phyloP scores from a whole-genome alignment of 768 basidiomycete genomes.

The Phylloporus arenicola region DNA sequence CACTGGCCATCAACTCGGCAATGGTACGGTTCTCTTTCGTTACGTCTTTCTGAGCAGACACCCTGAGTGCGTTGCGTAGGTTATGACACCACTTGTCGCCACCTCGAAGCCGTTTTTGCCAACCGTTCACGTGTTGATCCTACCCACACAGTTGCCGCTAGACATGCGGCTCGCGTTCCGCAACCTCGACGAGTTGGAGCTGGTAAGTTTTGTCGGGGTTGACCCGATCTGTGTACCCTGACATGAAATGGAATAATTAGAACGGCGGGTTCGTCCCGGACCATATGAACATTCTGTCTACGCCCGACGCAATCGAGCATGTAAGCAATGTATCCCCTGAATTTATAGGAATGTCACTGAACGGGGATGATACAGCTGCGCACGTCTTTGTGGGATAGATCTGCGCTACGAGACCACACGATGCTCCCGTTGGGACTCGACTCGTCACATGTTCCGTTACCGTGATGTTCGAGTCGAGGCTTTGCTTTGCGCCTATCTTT shows the following conservation, averaged over 20 bases:
- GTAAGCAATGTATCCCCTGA: slow-evolving; percentile 32
- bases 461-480: slow-evolving; percentile 7
- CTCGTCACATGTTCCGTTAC: slow-evolving; percentile 17
- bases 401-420: slow-evolving; percentile 40
- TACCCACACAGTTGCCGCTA: slow-evolving; percentile 70
- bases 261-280: slow-evolving; percentile 54
- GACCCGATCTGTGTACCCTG: neutral
- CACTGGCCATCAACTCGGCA: slow-evolving; percentile 53
- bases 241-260: slow-evolving; percentile 23
- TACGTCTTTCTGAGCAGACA: neutral
- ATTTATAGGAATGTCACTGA: neutral
- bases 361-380: slow-evolving; percentile 40
- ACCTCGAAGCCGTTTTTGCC: slow-evolving; percentile 61
- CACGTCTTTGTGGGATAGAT: slow-evolving; percentile 46
- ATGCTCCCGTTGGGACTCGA: slow-evolving; percentile 58
- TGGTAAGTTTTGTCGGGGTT: slow-evolving; percentile 40
- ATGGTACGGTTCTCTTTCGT: slow-evolving; percentile 36
- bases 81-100: slow-evolving; percentile 48
- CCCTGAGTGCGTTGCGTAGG: slow-evolving; percentile 32
- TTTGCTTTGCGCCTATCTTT: neutral
- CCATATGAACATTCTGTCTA: slow-evolving; percentile 72
- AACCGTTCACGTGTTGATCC: slow-evolving; percentile 63
- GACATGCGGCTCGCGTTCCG: slow-evolving; percentile 67
- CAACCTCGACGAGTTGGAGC: slow-evolving; percentile 54
- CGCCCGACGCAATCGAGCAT: slow-evolving; percentile 51